Conservation (phyloP, 805 yeast genomes). For the Teunomyces tritomae region DNA sequence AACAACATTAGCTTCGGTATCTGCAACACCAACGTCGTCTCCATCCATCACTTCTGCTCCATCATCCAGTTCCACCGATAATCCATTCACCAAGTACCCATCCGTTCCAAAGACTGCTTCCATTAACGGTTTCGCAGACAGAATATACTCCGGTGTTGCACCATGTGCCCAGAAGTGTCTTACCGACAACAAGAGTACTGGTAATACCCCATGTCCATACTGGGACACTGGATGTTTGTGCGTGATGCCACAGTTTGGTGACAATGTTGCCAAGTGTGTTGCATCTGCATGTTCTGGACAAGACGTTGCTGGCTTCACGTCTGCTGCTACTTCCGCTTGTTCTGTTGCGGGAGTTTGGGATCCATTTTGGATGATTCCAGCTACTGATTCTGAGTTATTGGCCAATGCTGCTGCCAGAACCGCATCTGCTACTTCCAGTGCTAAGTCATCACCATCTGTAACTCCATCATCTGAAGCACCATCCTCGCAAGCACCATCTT, state of each 20-base stretch:
- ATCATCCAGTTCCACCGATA: constrained; percentile 5
- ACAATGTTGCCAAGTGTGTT: constrained; percentile 31
- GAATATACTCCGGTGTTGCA: constrained; percentile 30
- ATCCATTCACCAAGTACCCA: constrained; percentile 30
- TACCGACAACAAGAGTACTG: constrained; percentile 23
- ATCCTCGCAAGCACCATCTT: background rate
- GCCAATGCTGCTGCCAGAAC: constrained; percentile 23
- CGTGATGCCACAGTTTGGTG: constrained; percentile 34
- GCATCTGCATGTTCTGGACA: constrained; percentile 24
- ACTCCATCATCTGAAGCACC: background rate
- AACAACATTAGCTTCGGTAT: constrained; percentile 20
- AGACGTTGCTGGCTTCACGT: constrained; percentile 28
- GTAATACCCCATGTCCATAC: constrained; percentile 40
- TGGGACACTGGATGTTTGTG: constrained; percentile 46
- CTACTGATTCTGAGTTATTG: constrained; percentile 22
- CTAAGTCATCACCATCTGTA: constrained; percentile 9
- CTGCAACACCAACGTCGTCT: constrained; percentile 13
- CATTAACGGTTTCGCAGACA: constrained; percentile 42
- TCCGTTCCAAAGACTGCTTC: constrained; percentile 32
- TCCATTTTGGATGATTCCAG: constrained; percentile 32
- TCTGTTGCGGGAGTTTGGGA: constrained; percentile 33
- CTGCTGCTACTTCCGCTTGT: constrained; percentile 33
- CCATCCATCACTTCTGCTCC: constrained; percentile 10
- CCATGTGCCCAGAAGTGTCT: constrained; percentile 34
- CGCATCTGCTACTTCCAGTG: constrained; percentile 12